Percentiles rank a stretch among this genome's conserved stretches.
These are phyloP conservation scores for Corrigiola litoralis DNA, from an alignment of 179 eudicot genomes.

Conservation along the genomic window DNA sequence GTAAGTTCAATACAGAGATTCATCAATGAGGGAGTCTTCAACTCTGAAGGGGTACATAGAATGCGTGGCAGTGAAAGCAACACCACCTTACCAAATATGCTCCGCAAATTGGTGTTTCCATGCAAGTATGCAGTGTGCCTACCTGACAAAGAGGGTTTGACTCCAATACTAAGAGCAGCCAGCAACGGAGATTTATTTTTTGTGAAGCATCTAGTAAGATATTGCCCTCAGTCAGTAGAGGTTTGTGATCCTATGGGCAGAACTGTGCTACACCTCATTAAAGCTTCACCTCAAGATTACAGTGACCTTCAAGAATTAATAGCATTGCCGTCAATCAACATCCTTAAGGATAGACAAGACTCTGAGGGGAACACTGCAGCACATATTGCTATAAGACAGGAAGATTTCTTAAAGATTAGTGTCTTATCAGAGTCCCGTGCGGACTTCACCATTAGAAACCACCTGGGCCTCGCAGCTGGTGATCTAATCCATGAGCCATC, in stretches of 20 bases:
- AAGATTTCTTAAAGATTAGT: neutral
- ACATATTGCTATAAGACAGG: neutral
- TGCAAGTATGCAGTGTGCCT: neutral
- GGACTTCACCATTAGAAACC: neutral
- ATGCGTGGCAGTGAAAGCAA: neutral
- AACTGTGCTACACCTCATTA: conserved; percentile 1
- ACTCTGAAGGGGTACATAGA: too few species aligned
- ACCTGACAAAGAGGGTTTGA: neutral
- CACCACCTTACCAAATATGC: neutral
- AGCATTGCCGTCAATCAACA: neutral
- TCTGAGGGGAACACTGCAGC: neutral
- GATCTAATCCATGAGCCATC: neutral
- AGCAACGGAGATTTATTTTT: neutral
- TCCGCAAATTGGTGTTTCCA: neutral
- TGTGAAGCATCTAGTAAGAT: neutral
- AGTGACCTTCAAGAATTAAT: neutral
- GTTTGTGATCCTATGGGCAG: neutral
- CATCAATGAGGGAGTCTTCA: too few species aligned
- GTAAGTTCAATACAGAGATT: too few species aligned
- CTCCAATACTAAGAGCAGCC: conserved; percentile 2
- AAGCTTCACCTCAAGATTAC: neutral
- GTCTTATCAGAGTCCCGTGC: neutral
- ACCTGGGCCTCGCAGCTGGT: neutral
- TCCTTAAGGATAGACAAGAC: neutral
- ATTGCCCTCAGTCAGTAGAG: conserved; percentile 8